Evolutionary conservation across 2,329 filamentous ascomycete species (phyloP), one percentile per base, ranked within the genome.

Genomic region (Fusarium multiceps): DNA sequence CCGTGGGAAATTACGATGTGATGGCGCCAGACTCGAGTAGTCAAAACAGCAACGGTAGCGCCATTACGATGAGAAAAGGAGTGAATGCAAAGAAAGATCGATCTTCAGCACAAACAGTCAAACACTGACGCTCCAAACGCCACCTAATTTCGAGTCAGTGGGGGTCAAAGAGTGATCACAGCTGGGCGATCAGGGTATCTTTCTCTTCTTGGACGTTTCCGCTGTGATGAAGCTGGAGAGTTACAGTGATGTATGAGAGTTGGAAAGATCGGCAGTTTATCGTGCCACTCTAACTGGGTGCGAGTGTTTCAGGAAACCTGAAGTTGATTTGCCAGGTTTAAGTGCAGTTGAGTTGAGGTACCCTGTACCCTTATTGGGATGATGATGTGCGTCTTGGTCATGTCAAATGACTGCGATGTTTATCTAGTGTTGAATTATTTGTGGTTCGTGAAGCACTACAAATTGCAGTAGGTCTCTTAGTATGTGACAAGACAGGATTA

Each of bases 111-210:
- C 54, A n/a, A 42, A 42, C 13, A 27, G n/a, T 27, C 54, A n/a
- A 53, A 28, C 13, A 20, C 23, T 34, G 41, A 58, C 56, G 58
- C 54, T 57, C 45, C 55, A 57, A 55, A 55, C 72, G 70, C 72
- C 66, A 73, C 70, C 45, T 63, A 72, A 68, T 73, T 72, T 56
- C 55, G 18, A 68, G 55, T 43, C 51, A 43, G 54, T 55, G 56
- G 63, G 56, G 47, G 27, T 48, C 25, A 50, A 40, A 47, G 20
- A 62, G 47, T 42, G 57, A 55, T 43, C 21, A 42, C 23, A 47
- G 25, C 45, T 47, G 45, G 25, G 45, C 57, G 50, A 60, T 56
- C 43, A 55, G 55, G 55, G 65, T 62, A 50, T 43, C 45, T 32
- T 21, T 55, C 37, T 23, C 13, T 49, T 49, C 27, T 49, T 32